Evolutionary conservation across 768 basidiomycete species (phyloP).

Genomic region (Termitomyces sp.): DNA sequence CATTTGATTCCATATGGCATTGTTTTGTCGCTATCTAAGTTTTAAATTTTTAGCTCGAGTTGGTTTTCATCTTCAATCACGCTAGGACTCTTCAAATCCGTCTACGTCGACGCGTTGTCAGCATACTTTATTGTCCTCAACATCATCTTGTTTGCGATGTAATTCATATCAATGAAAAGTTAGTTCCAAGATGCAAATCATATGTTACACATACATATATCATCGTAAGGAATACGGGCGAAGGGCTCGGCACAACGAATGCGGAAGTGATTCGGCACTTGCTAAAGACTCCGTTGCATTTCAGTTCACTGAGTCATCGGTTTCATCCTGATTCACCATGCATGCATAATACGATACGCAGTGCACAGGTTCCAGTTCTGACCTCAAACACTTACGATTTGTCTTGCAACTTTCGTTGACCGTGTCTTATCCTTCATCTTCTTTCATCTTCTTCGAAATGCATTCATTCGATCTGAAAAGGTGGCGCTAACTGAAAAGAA

Average conservation of each 20-base stretch:
- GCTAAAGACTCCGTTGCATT: neutral
- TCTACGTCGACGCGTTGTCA: too few species aligned
- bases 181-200: too few species aligned
- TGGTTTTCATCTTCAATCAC: too few species aligned
- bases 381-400: neutral
- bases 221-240: too few species aligned
- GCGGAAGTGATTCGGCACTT: neutral
- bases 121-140: too few species aligned
- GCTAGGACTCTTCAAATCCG: too few species aligned
- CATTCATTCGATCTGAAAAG: neutral
- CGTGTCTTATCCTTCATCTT: neutral
- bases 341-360: neutral
- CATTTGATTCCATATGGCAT: too few species aligned
- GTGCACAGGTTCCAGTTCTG: neutral
- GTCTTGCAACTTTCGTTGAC: neutral
- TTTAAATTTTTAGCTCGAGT: too few species aligned
- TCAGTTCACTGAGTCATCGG: neutral
- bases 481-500: neutral
- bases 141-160: too few species aligned
- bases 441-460: neutral
- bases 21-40: too few species aligned
- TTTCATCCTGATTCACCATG: neutral
- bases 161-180: too few species aligned
- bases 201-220: too few species aligned
- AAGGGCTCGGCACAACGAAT: neutral